Conservation (phyloP, 1,284 basidiomycete species). For the Heterobasidion occidentale region DNA sequence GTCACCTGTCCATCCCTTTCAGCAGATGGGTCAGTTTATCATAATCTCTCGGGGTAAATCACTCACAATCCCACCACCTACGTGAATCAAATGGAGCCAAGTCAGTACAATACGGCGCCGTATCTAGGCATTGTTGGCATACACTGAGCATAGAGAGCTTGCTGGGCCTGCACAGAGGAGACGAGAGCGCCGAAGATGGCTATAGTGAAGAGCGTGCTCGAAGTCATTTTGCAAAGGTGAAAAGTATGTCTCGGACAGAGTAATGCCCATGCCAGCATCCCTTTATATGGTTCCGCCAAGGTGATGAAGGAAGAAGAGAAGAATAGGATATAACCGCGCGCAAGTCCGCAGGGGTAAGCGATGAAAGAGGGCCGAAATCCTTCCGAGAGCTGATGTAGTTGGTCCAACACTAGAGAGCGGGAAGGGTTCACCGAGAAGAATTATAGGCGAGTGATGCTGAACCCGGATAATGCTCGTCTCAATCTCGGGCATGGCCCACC, state of each 20-base stretch:
- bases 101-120: neutral
- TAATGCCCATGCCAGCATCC: neutral
- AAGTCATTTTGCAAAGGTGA: neutral
- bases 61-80: slow-evolving; percentile 19
- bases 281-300: neutral
- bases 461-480: neutral
- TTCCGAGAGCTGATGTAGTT: neutral
- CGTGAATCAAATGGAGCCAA: neutral
- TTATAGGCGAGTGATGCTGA: neutral
- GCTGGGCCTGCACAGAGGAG: neutral
- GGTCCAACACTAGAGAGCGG: neutral
- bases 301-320: no score
- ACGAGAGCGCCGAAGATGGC: neutral
- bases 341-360: no score
- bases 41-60: neutral
- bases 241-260: neutral
- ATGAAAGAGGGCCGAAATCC: neutral
- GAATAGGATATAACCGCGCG: no score
- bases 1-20: slow-evolving; percentile 28
- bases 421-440: neutral
- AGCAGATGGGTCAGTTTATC: neutral
- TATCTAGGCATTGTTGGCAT: neutral
- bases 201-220: neutral
- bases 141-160: slow-evolving; percentile 13
- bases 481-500: neutral